Conservation (phyloP, 495 filamentous ascomycete genomes). For the Penicillium argentinense region DNA sequence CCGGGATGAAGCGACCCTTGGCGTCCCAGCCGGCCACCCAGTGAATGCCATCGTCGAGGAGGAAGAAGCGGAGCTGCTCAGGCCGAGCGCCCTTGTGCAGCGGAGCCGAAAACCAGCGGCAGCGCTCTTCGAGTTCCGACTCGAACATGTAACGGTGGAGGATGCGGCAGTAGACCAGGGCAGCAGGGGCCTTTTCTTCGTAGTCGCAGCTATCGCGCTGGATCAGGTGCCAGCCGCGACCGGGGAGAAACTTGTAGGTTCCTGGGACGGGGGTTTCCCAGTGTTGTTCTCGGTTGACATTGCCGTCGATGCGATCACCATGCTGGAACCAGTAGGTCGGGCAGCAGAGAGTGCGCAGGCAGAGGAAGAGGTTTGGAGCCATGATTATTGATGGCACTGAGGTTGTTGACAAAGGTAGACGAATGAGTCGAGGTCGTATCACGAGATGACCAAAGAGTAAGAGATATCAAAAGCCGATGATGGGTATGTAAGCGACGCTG, state of each 20-base stretch:
- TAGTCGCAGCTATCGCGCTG: conserved; percentile 35
- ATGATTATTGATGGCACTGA: conserved; percentile 22
- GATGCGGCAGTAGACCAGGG: conserved; percentile 48
- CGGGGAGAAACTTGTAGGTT: conserved; percentile 45
- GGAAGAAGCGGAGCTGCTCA: conserved; percentile 44
- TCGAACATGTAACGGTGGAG: conserved; percentile 50
- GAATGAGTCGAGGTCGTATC: neutral
- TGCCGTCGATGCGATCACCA: conserved; percentile 37
- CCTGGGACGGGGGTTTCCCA: conserved; percentile 48
- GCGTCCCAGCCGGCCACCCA: conserved; percentile 49
- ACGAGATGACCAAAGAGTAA: neutral
- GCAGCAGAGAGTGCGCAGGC: conserved; percentile 40
- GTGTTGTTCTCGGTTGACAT: conserved; percentile 41
- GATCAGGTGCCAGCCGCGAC: conserved; percentile 46
- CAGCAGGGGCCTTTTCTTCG: conserved; percentile 39
- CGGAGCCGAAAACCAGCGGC: conserved; percentile 39
- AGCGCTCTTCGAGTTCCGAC: conserved; percentile 43
- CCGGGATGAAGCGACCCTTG: conserved; percentile 43
- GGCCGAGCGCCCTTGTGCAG: conserved; percentile 35
- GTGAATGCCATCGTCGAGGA: conserved; percentile 41
- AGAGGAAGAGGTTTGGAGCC: conserved; percentile 50
- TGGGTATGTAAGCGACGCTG: conserved; percentile 23
- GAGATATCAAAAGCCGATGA: conserved; percentile 12
- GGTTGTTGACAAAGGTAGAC: conserved; percentile 3
- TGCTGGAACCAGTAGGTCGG: conserved; percentile 47